These are phyloP conservation scores for Penicillium verhagenii DNA, from an alignment of 495 filamentous ascomycete species.

Conservation along the genomic window DNA sequence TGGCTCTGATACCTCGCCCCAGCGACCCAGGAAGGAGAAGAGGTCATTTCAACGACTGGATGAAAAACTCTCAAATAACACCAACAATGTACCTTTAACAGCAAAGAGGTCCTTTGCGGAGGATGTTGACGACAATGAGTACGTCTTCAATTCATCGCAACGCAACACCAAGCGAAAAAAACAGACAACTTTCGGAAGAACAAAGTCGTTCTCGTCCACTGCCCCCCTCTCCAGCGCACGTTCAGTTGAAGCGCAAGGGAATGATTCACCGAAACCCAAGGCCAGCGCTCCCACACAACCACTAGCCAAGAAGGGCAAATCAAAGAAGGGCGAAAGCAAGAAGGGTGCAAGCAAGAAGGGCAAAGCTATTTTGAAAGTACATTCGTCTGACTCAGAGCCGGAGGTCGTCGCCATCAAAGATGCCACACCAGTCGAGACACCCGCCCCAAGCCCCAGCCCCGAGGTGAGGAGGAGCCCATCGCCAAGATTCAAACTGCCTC, in stretches of 20 bases:
- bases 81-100: not conserved
- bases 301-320: not conserved
- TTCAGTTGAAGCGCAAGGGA: constrained; percentile 15
- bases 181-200: constrained; percentile 8
- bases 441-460: constrained; percentile 11
- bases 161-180: constrained; percentile 17
- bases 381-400: constrained; percentile 6
- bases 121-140: not conserved
- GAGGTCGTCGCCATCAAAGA: constrained; percentile 26
- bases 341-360: not conserved
- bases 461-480: not conserved
- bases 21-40: not conserved
- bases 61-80: not conserved
- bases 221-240: constrained; percentile 15
- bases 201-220: constrained; percentile 13
- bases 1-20: not conserved
- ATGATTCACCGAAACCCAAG: not conserved
- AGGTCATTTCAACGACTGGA: not conserved
- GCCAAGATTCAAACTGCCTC: constrained; percentile 27
- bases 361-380: too few species aligned
- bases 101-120: too few species aligned
- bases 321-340: not conserved
- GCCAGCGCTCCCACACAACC: not conserved
- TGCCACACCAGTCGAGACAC: constrained; percentile 24
- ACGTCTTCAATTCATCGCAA: not conserved